phyloP scores from a whole-genome alignment of 106 monocot genomes.

The Acorus calamus region DNA sequence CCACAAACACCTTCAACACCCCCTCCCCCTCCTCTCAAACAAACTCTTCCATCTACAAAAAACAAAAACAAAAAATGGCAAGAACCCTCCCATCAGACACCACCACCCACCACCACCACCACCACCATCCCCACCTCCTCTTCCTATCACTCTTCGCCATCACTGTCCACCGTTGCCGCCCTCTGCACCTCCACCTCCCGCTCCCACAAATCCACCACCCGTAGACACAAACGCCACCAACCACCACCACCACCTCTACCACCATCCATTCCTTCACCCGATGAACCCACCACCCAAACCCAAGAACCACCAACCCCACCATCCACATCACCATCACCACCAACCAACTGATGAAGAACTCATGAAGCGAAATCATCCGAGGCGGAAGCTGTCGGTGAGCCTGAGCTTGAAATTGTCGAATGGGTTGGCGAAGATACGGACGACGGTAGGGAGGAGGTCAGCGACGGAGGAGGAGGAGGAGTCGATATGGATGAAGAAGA shows the following conservation, averaged over 20 bases:
- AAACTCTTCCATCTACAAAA: no score
- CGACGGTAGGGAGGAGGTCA: constrained; percentile 3
- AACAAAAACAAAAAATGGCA: constrained; percentile 2
- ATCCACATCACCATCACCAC: background rate
- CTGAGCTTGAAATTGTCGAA: constrained; percentile 24
- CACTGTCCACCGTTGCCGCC: constrained; percentile 6
- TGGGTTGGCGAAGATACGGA: constrained; percentile 15
- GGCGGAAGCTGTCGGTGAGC: constrained; percentile 21
- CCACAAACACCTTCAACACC: no score
- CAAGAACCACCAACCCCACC: background rate
- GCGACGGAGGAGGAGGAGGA: constrained; percentile 4
- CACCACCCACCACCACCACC: background rate
- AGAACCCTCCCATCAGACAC: constrained; percentile 6
- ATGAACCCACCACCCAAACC: background rate
- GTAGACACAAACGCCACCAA: background rate
- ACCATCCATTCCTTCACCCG: background rate
- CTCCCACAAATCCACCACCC: constrained; percentile 1
- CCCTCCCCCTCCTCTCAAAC: no score
- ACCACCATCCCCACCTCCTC: constrained; percentile 1
- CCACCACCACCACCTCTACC: no score
- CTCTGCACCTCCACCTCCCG: constrained; percentile 23
- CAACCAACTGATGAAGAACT: background rate
- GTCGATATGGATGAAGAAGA: constrained; percentile 26
- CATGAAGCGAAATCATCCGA: background rate
- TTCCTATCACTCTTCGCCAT: constrained; percentile 5